Evolutionary conservation across 169 alveolate genomes (phyloP).

Genomic region (Plasmodium gonderi): DNA sequence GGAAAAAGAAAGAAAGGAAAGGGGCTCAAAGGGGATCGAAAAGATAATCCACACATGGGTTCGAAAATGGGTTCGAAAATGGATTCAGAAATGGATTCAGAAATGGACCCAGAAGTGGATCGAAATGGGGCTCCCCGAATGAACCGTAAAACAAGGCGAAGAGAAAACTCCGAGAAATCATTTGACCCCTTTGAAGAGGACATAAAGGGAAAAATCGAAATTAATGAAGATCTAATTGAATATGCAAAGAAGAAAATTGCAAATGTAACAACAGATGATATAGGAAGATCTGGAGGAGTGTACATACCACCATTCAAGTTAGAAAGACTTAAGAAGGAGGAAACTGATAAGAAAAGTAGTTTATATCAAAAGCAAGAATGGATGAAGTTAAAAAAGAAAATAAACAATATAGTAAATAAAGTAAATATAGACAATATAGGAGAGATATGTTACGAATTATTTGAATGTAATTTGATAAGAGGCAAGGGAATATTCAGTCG

Average conservation of each 20-base stretch:
- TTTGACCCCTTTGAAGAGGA: conserved; percentile 54
- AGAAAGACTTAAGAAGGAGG: conserved; percentile 93
- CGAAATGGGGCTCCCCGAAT: no score
- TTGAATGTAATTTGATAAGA: conserved; percentile 96
- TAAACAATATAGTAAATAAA: conserved; percentile 96
- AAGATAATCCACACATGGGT: not conserved
- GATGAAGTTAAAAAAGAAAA: conserved; percentile 96
- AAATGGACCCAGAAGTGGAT: not conserved
- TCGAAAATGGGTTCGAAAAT: not conserved
- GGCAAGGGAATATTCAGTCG: conserved; percentile 98
- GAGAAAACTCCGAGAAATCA: not conserved
- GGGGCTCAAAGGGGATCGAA: not conserved
- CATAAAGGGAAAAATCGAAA: conserved; percentile 30
- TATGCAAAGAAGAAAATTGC: conserved; percentile 77
- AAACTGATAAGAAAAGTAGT: conserved; percentile 89
- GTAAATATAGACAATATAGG: conserved; percentile 92
- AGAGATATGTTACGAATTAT: conserved; percentile 91
- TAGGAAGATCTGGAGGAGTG: conserved; percentile 94
- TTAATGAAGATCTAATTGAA: conserved; percentile 77
- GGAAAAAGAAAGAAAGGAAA: not conserved
- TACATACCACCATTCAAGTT: conserved; percentile 98
- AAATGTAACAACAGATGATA: conserved; percentile 74
- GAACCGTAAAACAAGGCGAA: not conserved
- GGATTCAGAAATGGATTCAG: not conserved
- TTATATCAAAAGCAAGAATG: conserved; percentile 97